Base-by-base conservation (phyloP, 2,329 filamentous ascomycete species). In the Pyrenophora tritici-repentis region DNA sequence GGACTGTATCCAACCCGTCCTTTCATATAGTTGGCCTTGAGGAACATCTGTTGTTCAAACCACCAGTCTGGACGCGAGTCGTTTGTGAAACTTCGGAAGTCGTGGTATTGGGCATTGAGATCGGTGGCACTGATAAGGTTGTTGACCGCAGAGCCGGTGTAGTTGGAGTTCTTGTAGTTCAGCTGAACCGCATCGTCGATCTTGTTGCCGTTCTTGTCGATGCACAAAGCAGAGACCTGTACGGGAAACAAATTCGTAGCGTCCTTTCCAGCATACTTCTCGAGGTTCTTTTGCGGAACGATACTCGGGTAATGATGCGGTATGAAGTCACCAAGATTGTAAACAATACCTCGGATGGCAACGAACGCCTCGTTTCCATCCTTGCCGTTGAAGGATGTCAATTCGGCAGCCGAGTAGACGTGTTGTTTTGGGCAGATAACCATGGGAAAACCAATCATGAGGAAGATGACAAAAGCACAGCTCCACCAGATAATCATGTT, bases 401-500 rank as follows among this genome's bases (percentile, higher is more conserved):
- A 77, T 75, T 99, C 94, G 4, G 82, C 76, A 2, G 87, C 79
- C 41, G 90, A 94, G 75, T 83, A 97, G 42, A 99, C 91, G 67
- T 96, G 78, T 71, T 99, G 94, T 16, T 81, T 93, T 0, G 94
- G 94, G 74, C 94, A 99, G 66, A 99, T 91, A 58, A 97, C 76
- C 61, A 81, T 78, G 1, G 95, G 95, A 69, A 99, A 95, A 47
- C 86, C 82, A 54, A 97, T 73, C 76, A 97, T 91, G 80, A 99
- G 89, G 79, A 99, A 99, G 48, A 88, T 83, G 22, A 90, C 86
- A 41, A 89, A 75, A 13, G 77, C 78, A 76, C 93, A 97, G 70
- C 83, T 84, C 50, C 93, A 78, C 94, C 95, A 99, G 71, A 99
- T 99, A 68, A 97, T 83, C 73, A 99, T 81, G 79, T 99, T 99